Base-by-base conservation (phyloP, 2,329 filamentous ascomycete genomes). In the Massarina eburnea region DNA sequence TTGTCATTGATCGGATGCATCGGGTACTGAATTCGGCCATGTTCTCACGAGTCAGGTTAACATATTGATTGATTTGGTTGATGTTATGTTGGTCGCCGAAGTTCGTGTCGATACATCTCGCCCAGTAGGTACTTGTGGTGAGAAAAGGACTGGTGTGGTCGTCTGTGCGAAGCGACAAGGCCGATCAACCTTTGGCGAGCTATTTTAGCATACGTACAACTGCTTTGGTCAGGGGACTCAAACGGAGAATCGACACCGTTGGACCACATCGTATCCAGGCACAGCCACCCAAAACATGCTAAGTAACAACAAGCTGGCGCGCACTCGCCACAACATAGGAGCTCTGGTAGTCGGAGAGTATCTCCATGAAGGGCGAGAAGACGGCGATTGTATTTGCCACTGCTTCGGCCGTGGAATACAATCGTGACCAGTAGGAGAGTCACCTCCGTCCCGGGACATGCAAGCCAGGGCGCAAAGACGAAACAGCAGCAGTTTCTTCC, bases 241-340 rank as follows among this genome's bases (percentile, higher is more conserved):
- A 4, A 12, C 35, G 12, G 18, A 24, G 43, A 22, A 21, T 21
- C 15, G 43, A 21, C 24, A 19, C 22, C 38, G 38, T 40, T 40
- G 22, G 15, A 24, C 38, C 38, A 24, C 38, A 15, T 17, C 21
- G 20, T n/a, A 26, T 12, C 6, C 27, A 30, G 27, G 27, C 12
- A 8, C 27, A 14, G 4, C 6, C 9, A 10, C 10, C 27, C 27
- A 14, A 14, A 30, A 30, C 6, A 30, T 8, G 9, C 6, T 14
- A 14, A 14, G n/a, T 14, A 30, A 5, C 27, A 30, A 14, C 27
- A 14, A 8, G 12, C n/a, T 14, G 7, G 12, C 27, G 12, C 27
- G 4, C 6, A 8, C n/a, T 38, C 22, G 35, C 38, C 38, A 30
- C 38, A 40, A 39, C 24, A 24, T 40, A 17, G 22, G 22, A 40